Evolutionary conservation across 1,284 basidiomycete genomes (phyloP).

Genomic region (Trametes versicolor): DNA sequence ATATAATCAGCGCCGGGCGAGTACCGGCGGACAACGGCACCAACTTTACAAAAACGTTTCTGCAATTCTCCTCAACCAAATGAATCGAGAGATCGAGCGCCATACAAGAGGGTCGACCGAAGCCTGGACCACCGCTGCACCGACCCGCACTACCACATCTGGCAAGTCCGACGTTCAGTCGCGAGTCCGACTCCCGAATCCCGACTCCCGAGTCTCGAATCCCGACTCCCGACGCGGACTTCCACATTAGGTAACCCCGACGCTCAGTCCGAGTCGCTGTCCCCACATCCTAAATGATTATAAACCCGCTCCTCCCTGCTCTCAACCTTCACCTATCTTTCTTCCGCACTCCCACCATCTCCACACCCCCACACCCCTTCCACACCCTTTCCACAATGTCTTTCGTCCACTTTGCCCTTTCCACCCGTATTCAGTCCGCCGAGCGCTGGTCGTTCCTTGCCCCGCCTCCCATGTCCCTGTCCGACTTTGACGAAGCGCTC

Average conservation of each 20-base stretch:
- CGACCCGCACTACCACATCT: background rate
- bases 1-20: no score
- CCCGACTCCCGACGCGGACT: background rate
- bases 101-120: background rate
- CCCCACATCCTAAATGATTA: background rate
- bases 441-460: slow-evolving; percentile 1
- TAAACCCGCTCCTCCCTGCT: background rate
- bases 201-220: background rate
- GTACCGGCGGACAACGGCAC: no score
- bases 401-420: background rate
- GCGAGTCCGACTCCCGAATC: no score
- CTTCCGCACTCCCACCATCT: background rate
- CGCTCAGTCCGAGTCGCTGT: background rate
- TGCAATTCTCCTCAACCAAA: no score
- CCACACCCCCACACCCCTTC: background rate
- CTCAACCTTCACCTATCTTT: background rate
- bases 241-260: background rate
- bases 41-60: no score
- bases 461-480: background rate
- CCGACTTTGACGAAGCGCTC: background rate
- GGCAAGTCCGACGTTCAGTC: no score
- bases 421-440: background rate
- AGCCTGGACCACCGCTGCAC: background rate
- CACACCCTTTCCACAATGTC: background rate
- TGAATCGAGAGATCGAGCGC: no score